phyloP scores from a whole-genome alignment of 2,329 filamentous ascomycete genomes.

The Aspergillus texensis region DNA sequence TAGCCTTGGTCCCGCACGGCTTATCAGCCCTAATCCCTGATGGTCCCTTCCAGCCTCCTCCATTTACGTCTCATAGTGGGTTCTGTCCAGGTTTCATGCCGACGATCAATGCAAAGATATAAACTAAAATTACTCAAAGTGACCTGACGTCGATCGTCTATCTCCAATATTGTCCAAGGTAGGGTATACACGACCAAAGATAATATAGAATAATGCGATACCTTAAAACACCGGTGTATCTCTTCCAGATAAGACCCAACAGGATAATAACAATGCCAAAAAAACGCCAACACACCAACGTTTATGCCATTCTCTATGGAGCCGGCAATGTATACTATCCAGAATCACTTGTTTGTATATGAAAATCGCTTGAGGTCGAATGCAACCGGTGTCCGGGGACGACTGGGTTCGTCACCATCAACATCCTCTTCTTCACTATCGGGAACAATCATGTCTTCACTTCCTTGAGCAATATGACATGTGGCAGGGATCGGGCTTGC shows the following conservation, averaged over 20 bases:
- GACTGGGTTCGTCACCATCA: slow-evolving; percentile 18
- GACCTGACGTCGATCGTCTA: neutral
- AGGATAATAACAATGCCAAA: neutral
- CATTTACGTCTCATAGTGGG: slow-evolving; percentile 4
- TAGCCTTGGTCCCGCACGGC: slow-evolving; percentile 13
- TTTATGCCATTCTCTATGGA: neutral
- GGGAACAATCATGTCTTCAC: slow-evolving; percentile 56
- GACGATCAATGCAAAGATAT: neutral
- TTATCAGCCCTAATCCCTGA: slow-evolving; percentile 16
- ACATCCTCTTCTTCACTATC: slow-evolving; percentile 52
- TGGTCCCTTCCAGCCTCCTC: slow-evolving; percentile 22
- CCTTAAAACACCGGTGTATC: slow-evolving; percentile 2
- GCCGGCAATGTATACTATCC: neutral
- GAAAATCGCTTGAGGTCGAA: slow-evolving; percentile 43
- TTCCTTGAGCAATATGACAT: slow-evolving; percentile 39
- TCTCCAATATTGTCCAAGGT: slow-evolving; percentile 1
- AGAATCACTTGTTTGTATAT: neutral
- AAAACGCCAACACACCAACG: slow-evolving; percentile 4
- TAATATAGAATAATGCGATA: slow-evolving; percentile 8
- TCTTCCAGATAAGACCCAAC: slow-evolving; percentile 6
- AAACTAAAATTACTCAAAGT: neutral
- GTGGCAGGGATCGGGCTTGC: neutral
- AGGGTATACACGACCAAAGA: slow-evolving; percentile 1
- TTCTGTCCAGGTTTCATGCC: neutral
- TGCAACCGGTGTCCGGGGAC: slow-evolving; percentile 14